Conservation (phyloP, 148 eudicot genomes). For the Drosera capensis region DNA sequence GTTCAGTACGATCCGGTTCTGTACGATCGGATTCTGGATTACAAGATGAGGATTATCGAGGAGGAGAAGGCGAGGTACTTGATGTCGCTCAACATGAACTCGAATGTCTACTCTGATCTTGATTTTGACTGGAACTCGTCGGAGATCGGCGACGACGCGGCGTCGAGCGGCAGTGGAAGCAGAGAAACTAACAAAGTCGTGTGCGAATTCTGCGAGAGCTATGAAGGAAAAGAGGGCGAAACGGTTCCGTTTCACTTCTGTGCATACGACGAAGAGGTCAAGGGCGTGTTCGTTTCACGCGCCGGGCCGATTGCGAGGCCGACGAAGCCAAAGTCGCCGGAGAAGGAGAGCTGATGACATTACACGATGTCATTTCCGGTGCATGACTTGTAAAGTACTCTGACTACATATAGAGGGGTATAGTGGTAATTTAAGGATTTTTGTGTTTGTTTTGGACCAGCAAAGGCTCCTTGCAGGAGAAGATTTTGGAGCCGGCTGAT, state of each 20-base stretch:
- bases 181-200: slow-evolving; percentile 5
- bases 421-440: too few relatives aligned
- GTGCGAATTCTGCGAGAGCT: slow-evolving; percentile 26
- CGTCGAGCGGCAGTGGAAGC: slow-evolving; percentile 6
- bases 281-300: slow-evolving; percentile 12
- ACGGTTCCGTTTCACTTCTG: slow-evolving; percentile 40
- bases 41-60: slow-evolving; percentile 15
- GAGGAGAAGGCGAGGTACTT: slow-evolving; percentile 20
- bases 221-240: slow-evolving; percentile 2
- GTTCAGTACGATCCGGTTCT: not conserved
- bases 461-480: too few relatives aligned
- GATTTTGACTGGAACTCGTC: slow-evolving; percentile 1
- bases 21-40: not conserved
- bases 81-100: slow-evolving; percentile 19
- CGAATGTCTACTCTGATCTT: slow-evolving; percentile 22
- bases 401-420: too few relatives aligned
- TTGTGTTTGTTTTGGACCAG: too few relatives aligned
- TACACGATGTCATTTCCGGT: too few relatives aligned
- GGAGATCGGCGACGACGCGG: slow-evolving; percentile 11
- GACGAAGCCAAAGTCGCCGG: too few relatives aligned
- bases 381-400: too few relatives aligned
- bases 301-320: slow-evolving; percentile 49
- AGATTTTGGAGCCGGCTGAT: too few relatives aligned
- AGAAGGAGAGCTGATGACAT: too few relatives aligned
- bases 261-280: slow-evolving; percentile 23